Percentiles rank a stretch among this genome's conserved stretches.
These are phyloP conservation scores for Macrocybe gigantea DNA, from an alignment of 768 basidiomycete genomes.

Conservation along the genomic window DNA sequence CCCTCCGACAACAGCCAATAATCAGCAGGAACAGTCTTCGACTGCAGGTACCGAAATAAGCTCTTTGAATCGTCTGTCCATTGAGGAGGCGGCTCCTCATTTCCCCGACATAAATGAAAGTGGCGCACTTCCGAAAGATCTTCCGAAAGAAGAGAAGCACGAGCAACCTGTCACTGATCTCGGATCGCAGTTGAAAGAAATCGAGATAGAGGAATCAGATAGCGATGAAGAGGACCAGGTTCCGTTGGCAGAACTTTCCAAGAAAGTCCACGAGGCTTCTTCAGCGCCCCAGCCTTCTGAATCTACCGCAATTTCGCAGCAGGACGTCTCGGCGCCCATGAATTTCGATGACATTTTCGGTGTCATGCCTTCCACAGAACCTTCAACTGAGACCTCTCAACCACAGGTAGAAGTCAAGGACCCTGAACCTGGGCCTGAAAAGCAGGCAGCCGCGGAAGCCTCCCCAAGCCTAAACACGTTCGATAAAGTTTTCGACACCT, in stretches of 20 bases:
- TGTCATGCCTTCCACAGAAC: conserved; percentile 19
- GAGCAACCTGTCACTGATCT: conserved; percentile 42
- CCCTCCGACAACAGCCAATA: conserved; percentile 42
- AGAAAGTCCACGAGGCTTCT: conserved; percentile 16
- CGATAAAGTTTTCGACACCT: conserved; percentile 5
- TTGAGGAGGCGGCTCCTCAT: conserved; percentile 30
- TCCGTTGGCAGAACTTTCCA: conserved; percentile 26
- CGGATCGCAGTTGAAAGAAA: conserved; percentile 44
- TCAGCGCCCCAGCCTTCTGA: too few relatives aligned
- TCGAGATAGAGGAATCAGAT: conserved; percentile 50
- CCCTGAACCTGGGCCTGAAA: background rate
- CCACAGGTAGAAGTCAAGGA: background rate
- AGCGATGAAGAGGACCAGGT: conserved; percentile 47
- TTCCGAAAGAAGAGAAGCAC: conserved; percentile 4
- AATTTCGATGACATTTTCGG: conserved; percentile 61
- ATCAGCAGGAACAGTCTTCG: conserved; percentile 7
- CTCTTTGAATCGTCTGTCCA: conserved; percentile 20
- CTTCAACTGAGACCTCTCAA: background rate
- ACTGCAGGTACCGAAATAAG: conserved; percentile 13
- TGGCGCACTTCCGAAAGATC: conserved; percentile 8
- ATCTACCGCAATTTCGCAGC: too few relatives aligned
- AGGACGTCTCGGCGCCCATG: background rate
- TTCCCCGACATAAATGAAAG: conserved; percentile 32
- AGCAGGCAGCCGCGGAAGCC: background rate
- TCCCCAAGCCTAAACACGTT: background rate